Conservation (phyloP, 768 basidiomycete genomes). For the Mycena epipterygia region DNA sequence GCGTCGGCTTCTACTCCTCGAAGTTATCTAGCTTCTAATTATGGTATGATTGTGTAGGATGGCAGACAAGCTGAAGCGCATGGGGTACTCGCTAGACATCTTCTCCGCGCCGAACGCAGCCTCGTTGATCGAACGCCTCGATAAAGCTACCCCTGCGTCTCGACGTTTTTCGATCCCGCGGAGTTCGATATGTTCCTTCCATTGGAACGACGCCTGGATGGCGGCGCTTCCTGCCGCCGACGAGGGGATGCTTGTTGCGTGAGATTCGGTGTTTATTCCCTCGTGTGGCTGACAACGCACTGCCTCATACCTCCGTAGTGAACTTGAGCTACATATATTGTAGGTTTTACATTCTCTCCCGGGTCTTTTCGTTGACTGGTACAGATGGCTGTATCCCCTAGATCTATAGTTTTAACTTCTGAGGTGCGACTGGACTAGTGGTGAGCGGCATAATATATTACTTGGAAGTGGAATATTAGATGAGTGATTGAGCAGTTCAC, state of each 20-base stretch:
- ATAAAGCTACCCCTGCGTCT: background rate
- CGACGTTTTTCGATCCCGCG: background rate
- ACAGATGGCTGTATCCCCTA: no score
- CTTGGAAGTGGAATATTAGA: no score
- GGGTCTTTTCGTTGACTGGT: no score
- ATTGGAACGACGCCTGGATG: conserved; percentile 11
- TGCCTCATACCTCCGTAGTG: no score
- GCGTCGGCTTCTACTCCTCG: background rate
- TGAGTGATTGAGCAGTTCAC: no score
- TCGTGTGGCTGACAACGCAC: no score
- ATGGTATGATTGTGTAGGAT: background rate
- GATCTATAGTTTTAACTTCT: no score
- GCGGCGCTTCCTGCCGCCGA: no score
- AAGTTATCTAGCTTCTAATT: background rate
- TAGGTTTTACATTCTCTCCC: no score
- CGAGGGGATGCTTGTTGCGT: background rate
- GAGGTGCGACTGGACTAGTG: no score
- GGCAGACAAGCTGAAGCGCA: conserved; percentile 7
- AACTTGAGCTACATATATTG: no score
- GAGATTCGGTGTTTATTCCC: background rate
- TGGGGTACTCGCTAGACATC: conserved; percentile 16
- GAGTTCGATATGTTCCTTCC: conserved; percentile 15
- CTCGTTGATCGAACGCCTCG: conserved; percentile 2
- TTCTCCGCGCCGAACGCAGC: background rate
- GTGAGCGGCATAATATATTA: no score